Base-by-base conservation (phyloP, 495 filamentous ascomycete species). In the Thermothielavioides terrestris region DNA sequence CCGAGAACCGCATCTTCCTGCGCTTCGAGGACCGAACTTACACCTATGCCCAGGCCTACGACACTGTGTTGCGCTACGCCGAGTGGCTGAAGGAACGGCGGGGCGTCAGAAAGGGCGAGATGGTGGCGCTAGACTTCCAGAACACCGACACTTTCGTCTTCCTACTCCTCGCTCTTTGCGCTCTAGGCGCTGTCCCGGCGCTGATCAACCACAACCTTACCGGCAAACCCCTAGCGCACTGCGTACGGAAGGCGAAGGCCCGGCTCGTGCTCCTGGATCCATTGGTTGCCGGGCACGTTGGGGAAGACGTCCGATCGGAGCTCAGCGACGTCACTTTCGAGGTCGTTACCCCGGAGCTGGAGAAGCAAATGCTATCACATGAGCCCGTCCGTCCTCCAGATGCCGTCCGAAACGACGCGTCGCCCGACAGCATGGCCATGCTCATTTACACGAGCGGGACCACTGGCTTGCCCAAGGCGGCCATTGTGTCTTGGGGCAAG, bases 171-270 rank as follows among this genome's bases (percentile, higher is more conserved):
- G 92, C 84, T 0, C 66, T 96, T 26, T 96, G 91, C 90, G 81
- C 83, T 15, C 80, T 97, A 34, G 92, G 92, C 0, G 90, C 87
- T 0, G 78, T 77, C 22, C 89, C 91, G n/a, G 92, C 91, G 0
- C 86, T 94, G 52, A 85, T 98, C 69, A 98, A 98, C 64, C 94
- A 92, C 66, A 97, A 96, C 57, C 64, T 97, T 37, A 73, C 75
- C 2, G 85, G 83, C 11, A 79, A 86, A 23, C 75, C 90, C 2
- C 68, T 98, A 50, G 62, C 82, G 23, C 91, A 98, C 64, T 91
- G 85, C 42, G 72, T 97, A 12, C 80, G 74, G 45, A 77, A 80
- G 8, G 85, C 86, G 0, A 82, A 78, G 0, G 72, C 89, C 2
- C 72, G 78, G 11, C 63, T 97, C 3, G 54, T 95, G 18, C 49